Percentiles rank a stretch among this genome's conserved stretches.
Conservation (phyloP, 179 eudicot genomes). For the Beta lomatogona region DNA sequence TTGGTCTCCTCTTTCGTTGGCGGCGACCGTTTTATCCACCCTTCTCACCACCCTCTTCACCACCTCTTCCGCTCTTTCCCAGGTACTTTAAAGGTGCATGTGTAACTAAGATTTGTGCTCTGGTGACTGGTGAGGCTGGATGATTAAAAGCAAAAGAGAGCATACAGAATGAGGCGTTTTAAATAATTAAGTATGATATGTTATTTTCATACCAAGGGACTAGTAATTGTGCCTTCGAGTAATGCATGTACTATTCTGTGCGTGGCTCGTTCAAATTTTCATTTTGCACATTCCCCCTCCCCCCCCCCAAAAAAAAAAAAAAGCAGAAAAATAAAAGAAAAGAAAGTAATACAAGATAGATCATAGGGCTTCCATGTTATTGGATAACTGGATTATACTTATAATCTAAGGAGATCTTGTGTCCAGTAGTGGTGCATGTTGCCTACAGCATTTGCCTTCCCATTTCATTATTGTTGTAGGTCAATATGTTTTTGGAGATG, state of each 20-base stretch:
- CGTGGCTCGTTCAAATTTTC: no score
- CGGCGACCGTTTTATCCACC: slow-evolving; percentile 32
- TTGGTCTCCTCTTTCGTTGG: slow-evolving; percentile 52
- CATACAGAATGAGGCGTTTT: not conserved
- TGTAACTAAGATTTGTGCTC: not conserved
- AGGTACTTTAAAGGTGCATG: slow-evolving; percentile 27
- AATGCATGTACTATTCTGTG: not conserved
- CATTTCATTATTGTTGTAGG: not conserved
- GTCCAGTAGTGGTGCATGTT: not conserved
- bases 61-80: slow-evolving; percentile 47
- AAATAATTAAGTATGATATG: no score
- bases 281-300: not conserved
- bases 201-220: not conserved
- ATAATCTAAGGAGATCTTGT: not conserved
- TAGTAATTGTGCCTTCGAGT: not conserved
- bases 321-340: not conserved
- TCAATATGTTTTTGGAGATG: slow-evolving; percentile 2
- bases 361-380: not conserved
- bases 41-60: slow-evolving; percentile 40
- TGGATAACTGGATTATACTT: not conserved
- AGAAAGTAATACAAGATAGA: no score
- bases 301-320: not conserved
- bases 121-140: not conserved
- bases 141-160: not conserved
- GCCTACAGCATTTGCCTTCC: no score